phyloP scores from a whole-genome alignment of 2,329 filamentous ascomycete species.

The Fusarium newnesense region DNA sequence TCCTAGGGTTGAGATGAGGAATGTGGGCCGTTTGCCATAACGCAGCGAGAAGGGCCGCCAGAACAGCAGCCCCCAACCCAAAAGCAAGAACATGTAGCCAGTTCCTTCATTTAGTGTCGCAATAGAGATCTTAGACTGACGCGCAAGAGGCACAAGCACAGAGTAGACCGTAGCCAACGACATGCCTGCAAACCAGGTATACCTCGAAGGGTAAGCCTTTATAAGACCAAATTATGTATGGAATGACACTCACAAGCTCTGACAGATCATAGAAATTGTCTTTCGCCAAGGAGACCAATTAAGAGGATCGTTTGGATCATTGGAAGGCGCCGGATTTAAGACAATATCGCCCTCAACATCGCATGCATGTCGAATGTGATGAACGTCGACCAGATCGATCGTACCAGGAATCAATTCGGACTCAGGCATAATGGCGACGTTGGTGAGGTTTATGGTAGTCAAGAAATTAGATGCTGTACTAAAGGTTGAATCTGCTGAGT shows the following conservation, averaged over 20 bases:
- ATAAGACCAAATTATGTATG: no score
- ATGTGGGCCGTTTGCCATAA: constrained; percentile 54
- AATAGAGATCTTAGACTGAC: constrained; percentile 47
- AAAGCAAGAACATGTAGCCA: constrained; percentile 55
- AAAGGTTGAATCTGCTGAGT: no score
- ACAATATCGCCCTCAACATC: constrained; percentile 55
- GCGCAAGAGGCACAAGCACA: constrained; percentile 49
- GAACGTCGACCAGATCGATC: constrained; percentile 53
- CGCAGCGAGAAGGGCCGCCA: constrained; percentile 61
- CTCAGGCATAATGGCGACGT: no score
- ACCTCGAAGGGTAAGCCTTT: constrained; percentile 33
- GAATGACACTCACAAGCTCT: constrained; percentile 41
- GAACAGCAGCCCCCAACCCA: constrained; percentile 57
- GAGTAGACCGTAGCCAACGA: constrained; percentile 53
- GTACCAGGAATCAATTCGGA: constrained; percentile 49
- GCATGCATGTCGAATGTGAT: constrained; percentile 48
- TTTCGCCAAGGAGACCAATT: constrained; percentile 56
- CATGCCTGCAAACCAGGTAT: constrained; percentile 53
- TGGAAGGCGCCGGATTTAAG: constrained; percentile 61
- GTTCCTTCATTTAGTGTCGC: constrained; percentile 52
- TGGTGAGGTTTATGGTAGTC: background rate
- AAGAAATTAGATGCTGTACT: no score
- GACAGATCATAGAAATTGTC: constrained; percentile 41
- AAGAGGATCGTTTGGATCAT: constrained; percentile 63
- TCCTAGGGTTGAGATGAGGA: constrained; percentile 51